Conservation (phyloP, 2,329 filamentous ascomycete genomes). For the Fonsecaea nubica region DNA sequence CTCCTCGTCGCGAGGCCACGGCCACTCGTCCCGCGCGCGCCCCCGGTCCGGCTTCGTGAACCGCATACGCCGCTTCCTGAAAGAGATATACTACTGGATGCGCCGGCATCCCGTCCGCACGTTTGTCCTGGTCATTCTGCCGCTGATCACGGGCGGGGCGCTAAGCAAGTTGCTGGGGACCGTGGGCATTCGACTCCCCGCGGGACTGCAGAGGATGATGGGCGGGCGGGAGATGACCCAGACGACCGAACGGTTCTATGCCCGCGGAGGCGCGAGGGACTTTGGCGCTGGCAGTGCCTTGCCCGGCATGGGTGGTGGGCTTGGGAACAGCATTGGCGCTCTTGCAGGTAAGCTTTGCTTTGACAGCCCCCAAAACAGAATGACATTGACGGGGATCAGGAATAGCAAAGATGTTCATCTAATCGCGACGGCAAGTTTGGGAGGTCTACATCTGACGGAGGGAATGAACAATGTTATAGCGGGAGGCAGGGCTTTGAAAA, state of each 20-base stretch:
- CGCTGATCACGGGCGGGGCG: slow-evolving; percentile 82
- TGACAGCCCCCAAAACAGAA: slow-evolving; percentile 44
- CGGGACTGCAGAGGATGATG: slow-evolving; percentile 56
- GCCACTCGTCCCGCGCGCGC: slow-evolving; percentile 67
- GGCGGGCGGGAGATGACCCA: slow-evolving; percentile 45
- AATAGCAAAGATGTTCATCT: slow-evolving; percentile 4
- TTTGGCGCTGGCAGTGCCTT: slow-evolving; percentile 38
- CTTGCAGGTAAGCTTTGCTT: slow-evolving; percentile 60
- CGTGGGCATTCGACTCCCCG: slow-evolving; percentile 79
- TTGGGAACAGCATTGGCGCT: slow-evolving; percentile 55
- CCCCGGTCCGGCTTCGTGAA: slow-evolving; percentile 80
- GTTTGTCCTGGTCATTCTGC: slow-evolving; percentile 84
- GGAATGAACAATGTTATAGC: neutral
- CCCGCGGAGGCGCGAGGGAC: slow-evolving; percentile 44
- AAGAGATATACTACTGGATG: slow-evolving; percentile 80
- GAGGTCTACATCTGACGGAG: neutral
- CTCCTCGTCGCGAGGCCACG: slow-evolving; percentile 49
- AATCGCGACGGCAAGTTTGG: neutral
- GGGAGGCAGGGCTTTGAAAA: neutral
- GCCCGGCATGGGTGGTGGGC: slow-evolving; percentile 43
- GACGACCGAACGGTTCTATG: slow-evolving; percentile 40
- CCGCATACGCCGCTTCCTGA: slow-evolving; percentile 78
- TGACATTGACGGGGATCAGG: neutral
- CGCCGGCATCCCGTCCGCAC: slow-evolving; percentile 85
- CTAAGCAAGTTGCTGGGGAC: slow-evolving; percentile 76